Evolutionary conservation across 164 flowering plant genomes (phyloP).

Genomic region (Amborella trichopoda): DNA sequence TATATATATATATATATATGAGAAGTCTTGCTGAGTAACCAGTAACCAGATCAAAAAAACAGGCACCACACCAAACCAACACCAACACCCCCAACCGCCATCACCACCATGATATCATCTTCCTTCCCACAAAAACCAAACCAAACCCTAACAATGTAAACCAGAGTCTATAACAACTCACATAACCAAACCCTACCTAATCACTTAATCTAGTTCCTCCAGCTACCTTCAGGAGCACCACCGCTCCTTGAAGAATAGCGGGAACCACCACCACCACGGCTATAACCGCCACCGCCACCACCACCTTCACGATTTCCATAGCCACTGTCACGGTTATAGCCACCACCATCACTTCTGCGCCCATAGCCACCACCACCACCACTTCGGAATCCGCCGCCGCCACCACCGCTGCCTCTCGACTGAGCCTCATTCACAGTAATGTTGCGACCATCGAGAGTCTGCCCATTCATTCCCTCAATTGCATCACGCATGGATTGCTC

Average conservation of each 20-base stretch:
- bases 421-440: constrained; percentile 47
- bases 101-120: no score
- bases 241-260: constrained; percentile 11
- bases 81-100: no score
- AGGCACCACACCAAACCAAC: no score
- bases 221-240: constrained; percentile 23
- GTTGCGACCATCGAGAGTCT: constrained; percentile 31
- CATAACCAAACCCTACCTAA: not conserved
- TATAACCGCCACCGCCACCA: constrained; percentile 8
- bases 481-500: constrained; percentile 34
- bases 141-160: not conserved
- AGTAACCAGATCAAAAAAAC: no score
- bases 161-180: no score
- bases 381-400: constrained; percentile 13
- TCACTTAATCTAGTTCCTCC: constrained; percentile 22
- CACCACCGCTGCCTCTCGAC: constrained; percentile 24
- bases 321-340: constrained; percentile 16
- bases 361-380: constrained; percentile 14
- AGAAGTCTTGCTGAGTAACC: no score
- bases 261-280: constrained; percentile 6
- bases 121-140: not conserved
- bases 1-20: no score
- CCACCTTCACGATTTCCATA: constrained; percentile 6
- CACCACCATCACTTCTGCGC: constrained; percentile 16
- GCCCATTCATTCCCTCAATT: constrained; percentile 45